These are phyloP conservation scores for Mycena sp. DNA, from an alignment of 1,284 basidiomycete genomes.

Conservation along the genomic window DNA sequence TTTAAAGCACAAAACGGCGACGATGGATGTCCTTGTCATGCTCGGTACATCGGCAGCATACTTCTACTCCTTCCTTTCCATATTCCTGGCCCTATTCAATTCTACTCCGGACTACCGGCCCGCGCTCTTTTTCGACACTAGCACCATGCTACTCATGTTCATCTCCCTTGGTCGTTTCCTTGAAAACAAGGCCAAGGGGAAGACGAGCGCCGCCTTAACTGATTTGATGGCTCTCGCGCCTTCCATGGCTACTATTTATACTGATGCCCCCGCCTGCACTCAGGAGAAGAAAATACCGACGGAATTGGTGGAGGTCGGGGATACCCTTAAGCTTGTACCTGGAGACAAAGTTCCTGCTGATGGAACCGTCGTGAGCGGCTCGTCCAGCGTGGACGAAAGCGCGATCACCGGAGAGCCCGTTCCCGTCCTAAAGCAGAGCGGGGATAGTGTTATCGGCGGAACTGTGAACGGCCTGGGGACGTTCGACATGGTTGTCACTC, in stretches of 20 bases:
- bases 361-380: slow-evolving; percentile 87
- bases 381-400: slow-evolving; percentile 93
- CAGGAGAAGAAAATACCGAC: slow-evolving; percentile 92
- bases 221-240: slow-evolving; percentile 96
- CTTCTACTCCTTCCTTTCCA: slow-evolving; percentile 83
- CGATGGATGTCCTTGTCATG: slow-evolving; percentile 97
- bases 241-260: slow-evolving; percentile 95
- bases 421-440: slow-evolving; percentile 85
- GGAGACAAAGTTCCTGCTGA: slow-evolving; percentile 98
- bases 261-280: slow-evolving; percentile 80
- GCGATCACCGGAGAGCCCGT: slow-evolving; percentile 98
- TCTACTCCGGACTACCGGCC: slow-evolving; percentile 77
- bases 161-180: slow-evolving; percentile 95
- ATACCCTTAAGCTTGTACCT: slow-evolving; percentile 93
- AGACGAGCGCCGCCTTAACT: slow-evolving; percentile 95
- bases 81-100: slow-evolving; percentile 77
- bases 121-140: slow-evolving; percentile 97
- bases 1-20: slow-evolving; percentile 88
- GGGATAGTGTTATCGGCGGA: slow-evolving; percentile 92
- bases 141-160: slow-evolving; percentile 98
- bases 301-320: slow-evolving; percentile 94
- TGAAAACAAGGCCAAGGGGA: slow-evolving; percentile 97
- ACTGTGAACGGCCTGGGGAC: slow-evolving; percentile 97
- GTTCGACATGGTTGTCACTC: slow-evolving; percentile 94
- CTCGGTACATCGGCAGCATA: slow-evolving; percentile 96